Percentiles rank a stretch among this genome's conserved stretches.
These are phyloP conservation scores for Mycena vulgaris DNA, from an alignment of 768 basidiomycete species.

Conservation along the genomic window DNA sequence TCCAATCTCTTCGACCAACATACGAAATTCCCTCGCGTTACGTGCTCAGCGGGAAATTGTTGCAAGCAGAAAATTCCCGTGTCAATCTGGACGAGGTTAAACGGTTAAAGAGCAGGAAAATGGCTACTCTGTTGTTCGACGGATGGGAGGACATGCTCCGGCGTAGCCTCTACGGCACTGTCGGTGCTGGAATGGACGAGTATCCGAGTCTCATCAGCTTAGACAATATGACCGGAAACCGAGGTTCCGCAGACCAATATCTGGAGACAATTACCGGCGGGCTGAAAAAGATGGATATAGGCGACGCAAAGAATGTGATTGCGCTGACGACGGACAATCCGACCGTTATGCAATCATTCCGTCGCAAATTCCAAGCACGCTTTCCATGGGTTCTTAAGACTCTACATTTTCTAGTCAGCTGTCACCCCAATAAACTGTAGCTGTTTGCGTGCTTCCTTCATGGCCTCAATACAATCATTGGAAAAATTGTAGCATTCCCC, in stretches of 20 bases:
- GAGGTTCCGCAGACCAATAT: conserved; percentile 43
- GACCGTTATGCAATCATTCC: conserved; percentile 47
- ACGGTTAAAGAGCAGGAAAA: conserved; percentile 15
- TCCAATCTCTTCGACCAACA: not conserved
- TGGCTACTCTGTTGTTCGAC: conserved; percentile 47
- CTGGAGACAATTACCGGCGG: conserved; percentile 39
- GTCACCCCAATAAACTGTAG: no score
- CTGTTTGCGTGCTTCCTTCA: conserved; percentile 44
- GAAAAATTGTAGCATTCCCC: conserved; percentile 40
- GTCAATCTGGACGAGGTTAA: not conserved
- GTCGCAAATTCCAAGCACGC: conserved; percentile 35
- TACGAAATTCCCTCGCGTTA: conserved; percentile 3
- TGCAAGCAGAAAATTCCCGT: not conserved
- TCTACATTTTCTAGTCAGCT: no score
- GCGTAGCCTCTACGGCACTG: conserved; percentile 46
- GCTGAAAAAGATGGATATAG: conserved; percentile 39
- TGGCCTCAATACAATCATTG: conserved; percentile 43
- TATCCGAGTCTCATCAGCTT: conserved; percentile 45
- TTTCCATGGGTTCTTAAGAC: conserved; percentile 44
- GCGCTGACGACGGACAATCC: conserved; percentile 51
- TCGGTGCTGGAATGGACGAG: conserved; percentile 42
- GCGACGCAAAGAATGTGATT: conserved; percentile 40
- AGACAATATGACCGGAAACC: conserved; percentile 40
- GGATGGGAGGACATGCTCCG: conserved; percentile 49
- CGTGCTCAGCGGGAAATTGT: not conserved